phyloP scores from a whole-genome alignment of 73 alveolate genomes.

The Symbiodinium natans region DNA sequence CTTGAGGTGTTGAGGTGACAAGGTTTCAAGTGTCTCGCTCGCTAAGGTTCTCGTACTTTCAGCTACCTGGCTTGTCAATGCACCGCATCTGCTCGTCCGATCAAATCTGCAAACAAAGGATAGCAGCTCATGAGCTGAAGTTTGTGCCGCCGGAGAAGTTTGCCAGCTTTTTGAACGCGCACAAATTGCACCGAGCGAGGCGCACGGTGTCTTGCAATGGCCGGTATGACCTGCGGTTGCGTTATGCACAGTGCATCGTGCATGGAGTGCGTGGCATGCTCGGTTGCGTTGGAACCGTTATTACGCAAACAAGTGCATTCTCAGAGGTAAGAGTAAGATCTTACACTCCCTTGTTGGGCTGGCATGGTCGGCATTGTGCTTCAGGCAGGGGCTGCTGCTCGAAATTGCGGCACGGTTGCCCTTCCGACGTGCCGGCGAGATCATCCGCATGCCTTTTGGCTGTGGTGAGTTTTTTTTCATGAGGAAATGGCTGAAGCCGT shows the following conservation, averaged over 20 bases:
- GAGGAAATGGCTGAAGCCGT: background rate
- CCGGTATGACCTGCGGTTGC: background rate
- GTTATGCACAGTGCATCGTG: no score
- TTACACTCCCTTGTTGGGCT: no score
- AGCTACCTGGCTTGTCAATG: background rate
- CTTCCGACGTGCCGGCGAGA: conserved; percentile 68
- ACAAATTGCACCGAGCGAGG: conserved; percentile 85
- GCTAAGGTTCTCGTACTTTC: background rate
- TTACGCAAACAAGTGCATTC: no score
- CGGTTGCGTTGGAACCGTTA: no score
- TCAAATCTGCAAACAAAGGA: background rate
- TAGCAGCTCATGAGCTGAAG: background rate
- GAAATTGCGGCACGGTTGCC: conserved; percentile 84
- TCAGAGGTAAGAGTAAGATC: no score
- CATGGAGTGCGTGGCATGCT: no score
- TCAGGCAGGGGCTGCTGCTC: conserved; percentile 51
- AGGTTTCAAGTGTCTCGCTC: no score
- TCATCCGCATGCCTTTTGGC: conserved; percentile 42
- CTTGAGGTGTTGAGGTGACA: no score
- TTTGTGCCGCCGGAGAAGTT: conserved; percentile 25
- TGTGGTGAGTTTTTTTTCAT: background rate
- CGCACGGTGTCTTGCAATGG: background rate
- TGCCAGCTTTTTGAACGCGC: conserved; percentile 47
- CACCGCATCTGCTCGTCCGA: no score
- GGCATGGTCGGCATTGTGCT: background rate